phyloP scores from a whole-genome alignment of 2,329 filamentous ascomycete genomes.

The Phyllosticta ampelicida region DNA sequence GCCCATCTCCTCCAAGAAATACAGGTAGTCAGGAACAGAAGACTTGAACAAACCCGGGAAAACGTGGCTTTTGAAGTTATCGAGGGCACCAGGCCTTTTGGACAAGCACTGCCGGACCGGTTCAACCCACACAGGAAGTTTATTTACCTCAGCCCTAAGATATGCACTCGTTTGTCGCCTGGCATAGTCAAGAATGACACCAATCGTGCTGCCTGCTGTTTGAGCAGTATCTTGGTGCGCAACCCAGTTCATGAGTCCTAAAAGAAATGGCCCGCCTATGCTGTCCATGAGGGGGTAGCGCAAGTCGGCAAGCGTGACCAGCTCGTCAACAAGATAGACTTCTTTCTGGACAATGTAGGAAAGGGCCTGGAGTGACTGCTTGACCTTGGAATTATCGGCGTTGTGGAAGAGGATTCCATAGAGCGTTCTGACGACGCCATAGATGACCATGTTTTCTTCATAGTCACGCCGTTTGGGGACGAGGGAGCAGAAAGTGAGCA shows the following conservation, averaged over 20 bases:
- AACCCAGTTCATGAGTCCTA: slow-evolving; percentile 25
- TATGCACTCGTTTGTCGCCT: slow-evolving; percentile 8
- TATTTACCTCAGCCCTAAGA: background rate
- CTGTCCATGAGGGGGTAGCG: background rate
- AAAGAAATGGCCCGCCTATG: slow-evolving; percentile 11
- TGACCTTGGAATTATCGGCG: slow-evolving; percentile 53
- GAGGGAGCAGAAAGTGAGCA: slow-evolving; percentile 29
- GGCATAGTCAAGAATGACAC: slow-evolving; percentile 23
- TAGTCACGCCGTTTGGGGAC: slow-evolving; percentile 20
- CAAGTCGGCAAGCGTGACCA: slow-evolving; percentile 15
- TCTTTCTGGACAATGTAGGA: slow-evolving; percentile 55
- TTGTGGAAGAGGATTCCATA: slow-evolving; percentile 50
- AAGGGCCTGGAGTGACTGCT: slow-evolving; percentile 57
- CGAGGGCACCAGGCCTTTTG: slow-evolving; percentile 26
- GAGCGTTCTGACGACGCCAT: slow-evolving; percentile 28
- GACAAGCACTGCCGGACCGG: slow-evolving; percentile 26
- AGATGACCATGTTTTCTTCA: background rate
- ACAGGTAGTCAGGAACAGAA: slow-evolving; percentile 27
- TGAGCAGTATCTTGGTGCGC: slow-evolving; percentile 30
- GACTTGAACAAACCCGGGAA: slow-evolving; percentile 38
- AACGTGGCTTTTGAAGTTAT: slow-evolving; percentile 35
- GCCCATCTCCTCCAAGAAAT: slow-evolving; percentile 30
- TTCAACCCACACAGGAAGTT: slow-evolving; percentile 27
- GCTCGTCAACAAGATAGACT: slow-evolving; percentile 34
- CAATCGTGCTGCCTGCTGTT: slow-evolving; percentile 28